A percentile compares a stretch with the other conserved stretches of the same genome.
Evolutionary conservation across 345 rosid genomes (phyloP).

Genomic region (Cardamine resedifolia): DNA sequence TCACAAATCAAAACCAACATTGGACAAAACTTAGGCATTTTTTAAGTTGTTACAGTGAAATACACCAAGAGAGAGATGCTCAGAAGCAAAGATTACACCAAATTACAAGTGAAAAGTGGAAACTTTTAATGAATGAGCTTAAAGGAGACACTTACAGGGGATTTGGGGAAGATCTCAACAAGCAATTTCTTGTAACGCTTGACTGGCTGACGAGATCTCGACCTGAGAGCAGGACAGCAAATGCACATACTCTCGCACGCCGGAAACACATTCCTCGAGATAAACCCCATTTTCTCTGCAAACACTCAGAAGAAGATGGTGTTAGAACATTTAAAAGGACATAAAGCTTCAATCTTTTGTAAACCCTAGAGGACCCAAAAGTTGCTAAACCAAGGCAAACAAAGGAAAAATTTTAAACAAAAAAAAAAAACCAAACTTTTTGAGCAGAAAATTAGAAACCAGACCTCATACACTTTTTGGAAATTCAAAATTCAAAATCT

Average conservation of each 20-base stretch:
- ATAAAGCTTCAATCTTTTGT: slow-evolving; percentile 24
- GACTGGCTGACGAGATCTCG: slow-evolving; percentile 97
- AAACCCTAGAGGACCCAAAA: slow-evolving; percentile 20
- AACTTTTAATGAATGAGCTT: background rate
- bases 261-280: slow-evolving; percentile 89
- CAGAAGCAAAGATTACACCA: background rate
- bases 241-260: slow-evolving; percentile 96
- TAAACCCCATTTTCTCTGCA: slow-evolving; percentile 75
- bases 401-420: background rate
- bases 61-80: background rate
- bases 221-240: slow-evolving; percentile 96
- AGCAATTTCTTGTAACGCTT: slow-evolving; percentile 94
- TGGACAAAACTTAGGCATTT: background rate
- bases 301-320: background rate
- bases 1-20: slow-evolving; percentile 2
- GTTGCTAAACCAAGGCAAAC: slow-evolving; percentile 19
- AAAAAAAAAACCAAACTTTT: slow-evolving; percentile 16
- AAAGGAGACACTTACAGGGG: slow-evolving; percentile 54
- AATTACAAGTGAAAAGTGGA: slow-evolving; percentile 3
- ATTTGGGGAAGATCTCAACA: slow-evolving; percentile 86
- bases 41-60: background rate
- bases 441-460: background rate
- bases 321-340: background rate
- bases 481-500: slow-evolving; percentile 20
- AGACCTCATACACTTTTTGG: background rate